Conservation (phyloP, 2,329 filamentous ascomycete species). For the Magnaporthales sp. region DNA sequence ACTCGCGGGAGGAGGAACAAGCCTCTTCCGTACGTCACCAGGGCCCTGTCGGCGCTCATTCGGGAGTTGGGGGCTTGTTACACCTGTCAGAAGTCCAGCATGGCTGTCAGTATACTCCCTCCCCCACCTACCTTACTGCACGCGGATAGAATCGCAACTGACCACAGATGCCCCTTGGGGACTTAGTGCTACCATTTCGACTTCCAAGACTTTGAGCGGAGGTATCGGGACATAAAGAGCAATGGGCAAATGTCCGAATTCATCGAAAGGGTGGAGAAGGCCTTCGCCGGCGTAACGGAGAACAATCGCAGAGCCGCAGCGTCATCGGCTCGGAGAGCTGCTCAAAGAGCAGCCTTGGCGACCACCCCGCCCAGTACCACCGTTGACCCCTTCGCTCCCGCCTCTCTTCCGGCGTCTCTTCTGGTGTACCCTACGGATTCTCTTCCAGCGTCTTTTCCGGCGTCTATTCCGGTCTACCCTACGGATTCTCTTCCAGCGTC, state of each 20-base stretch:
- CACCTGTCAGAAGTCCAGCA: not conserved
- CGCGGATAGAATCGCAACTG: too few relatives aligned
- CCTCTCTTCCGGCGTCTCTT: too few relatives aligned
- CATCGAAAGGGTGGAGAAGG: not conserved
- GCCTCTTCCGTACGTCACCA: not conserved
- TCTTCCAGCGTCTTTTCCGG: too few relatives aligned
- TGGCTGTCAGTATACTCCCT: not conserved
- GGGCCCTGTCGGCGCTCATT: not conserved
- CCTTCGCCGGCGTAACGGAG: not conserved
- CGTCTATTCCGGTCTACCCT: too few relatives aligned
- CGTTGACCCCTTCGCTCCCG: too few relatives aligned
- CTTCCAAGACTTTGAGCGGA: not conserved
- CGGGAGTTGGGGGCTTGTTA: not conserved
- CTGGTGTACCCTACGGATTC: too few relatives aligned
- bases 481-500: too few relatives aligned
- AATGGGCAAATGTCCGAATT: not conserved
- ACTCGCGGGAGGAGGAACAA: not conserved
- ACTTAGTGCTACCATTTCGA: not conserved
- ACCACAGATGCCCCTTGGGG: not conserved
- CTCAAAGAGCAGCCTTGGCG: too few relatives aligned
- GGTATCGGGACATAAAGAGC: not conserved
- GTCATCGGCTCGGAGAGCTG: too few relatives aligned
- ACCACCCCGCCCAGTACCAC: too few relatives aligned
- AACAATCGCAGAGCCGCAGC: too few relatives aligned
- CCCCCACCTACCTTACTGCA: too few relatives aligned